Percentiles rank a stretch among this genome's conserved stretches.
phyloP scores from a whole-genome alignment of 441 rosid species.

The Gossypium lobatum region DNA sequence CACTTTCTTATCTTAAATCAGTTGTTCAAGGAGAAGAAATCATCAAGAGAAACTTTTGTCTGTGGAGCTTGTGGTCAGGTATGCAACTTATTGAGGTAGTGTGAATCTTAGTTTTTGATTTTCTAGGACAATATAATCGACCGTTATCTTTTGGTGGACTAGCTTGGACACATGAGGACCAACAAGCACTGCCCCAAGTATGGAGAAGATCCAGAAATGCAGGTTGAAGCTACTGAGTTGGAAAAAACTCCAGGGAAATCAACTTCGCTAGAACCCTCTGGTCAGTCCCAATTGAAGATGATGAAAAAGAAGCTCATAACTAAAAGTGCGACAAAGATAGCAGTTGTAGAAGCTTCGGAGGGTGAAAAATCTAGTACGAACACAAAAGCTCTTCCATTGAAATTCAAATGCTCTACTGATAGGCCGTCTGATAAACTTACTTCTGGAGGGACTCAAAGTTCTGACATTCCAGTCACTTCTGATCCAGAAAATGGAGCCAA shows the following conservation, averaged over 20 bases:
- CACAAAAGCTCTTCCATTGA: conserved; percentile 59
- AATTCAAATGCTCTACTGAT: conserved; percentile 68
- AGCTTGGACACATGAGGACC: conserved; percentile 99
- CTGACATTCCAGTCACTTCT: conserved; percentile 45
- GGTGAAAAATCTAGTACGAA: conserved; percentile 51
- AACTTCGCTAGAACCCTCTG: conserved; percentile 44
- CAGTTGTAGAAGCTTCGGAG: conserved; percentile 47
- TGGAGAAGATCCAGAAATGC: conserved; percentile 73
- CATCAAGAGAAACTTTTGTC: conserved; percentile 87
- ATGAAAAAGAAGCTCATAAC: conserved; percentile 50
- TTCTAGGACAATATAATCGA: conserved; percentile 12
- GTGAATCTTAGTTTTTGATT: conserved; percentile 3
- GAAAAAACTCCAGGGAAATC: conserved; percentile 59
- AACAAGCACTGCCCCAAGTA: conserved; percentile 95
- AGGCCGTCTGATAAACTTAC: conserved; percentile 45
- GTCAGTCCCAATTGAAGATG: conserved; percentile 49
- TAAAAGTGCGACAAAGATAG: conserved; percentile 39
- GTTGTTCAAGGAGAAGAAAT: conserved; percentile 86
- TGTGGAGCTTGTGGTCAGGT: conserved; percentile 99
- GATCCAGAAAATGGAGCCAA: conserved; percentile 51
- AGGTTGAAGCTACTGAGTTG: conserved; percentile 40
- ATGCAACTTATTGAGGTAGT: conserved; percentile 20
- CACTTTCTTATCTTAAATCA: conserved; percentile 25
- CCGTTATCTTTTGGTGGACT: conserved; percentile 25
- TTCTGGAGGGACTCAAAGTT: conserved; percentile 42